These are phyloP conservation scores for Echites panduratus DNA, from an alignment of 257 asterid genomes.

Conservation along the genomic window DNA sequence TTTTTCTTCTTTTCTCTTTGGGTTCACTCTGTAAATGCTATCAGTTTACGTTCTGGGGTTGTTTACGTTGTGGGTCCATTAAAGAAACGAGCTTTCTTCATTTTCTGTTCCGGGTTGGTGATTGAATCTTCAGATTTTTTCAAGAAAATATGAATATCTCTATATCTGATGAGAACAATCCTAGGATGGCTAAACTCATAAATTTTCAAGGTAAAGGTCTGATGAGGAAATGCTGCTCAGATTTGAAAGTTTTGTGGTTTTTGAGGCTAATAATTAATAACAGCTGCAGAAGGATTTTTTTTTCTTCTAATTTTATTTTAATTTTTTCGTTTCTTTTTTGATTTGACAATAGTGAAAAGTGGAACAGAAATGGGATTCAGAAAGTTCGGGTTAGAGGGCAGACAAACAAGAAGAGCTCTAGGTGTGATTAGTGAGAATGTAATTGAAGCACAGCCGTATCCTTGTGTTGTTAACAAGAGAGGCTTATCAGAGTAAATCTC, in stretches of 20 bases:
- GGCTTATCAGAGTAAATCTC: slow-evolving; percentile 61
- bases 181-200: slow-evolving; percentile 34
- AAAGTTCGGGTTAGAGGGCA: slow-evolving; percentile 60
- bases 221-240: background rate
- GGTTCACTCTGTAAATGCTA: slow-evolving; percentile 13
- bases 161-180: slow-evolving; percentile 48
- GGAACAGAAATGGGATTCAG: slow-evolving; percentile 39
- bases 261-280: background rate
- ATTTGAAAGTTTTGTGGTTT: background rate
- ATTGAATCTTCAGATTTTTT: slow-evolving; percentile 18
- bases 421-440: slow-evolving; percentile 56
- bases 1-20: background rate
- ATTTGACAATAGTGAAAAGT: slow-evolving; percentile 32
- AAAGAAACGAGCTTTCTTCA: slow-evolving; percentile 8
- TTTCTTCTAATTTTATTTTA: background rate
- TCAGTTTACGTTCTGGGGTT: slow-evolving; percentile 15
- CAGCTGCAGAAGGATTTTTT: background rate
- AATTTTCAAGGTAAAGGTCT: slow-evolving; percentile 44
- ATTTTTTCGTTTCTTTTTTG: background rate
- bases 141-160: slow-evolving; percentile 31
- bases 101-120: slow-evolving; percentile 5
- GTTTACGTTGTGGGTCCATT: slow-evolving; percentile 16
- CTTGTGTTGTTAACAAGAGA: slow-evolving; percentile 53
- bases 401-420: slow-evolving; percentile 56
- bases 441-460: slow-evolving; percentile 33